phyloP scores from a whole-genome alignment of 192 early-diverging fungal species.

The Coemansia sp. region DNA sequence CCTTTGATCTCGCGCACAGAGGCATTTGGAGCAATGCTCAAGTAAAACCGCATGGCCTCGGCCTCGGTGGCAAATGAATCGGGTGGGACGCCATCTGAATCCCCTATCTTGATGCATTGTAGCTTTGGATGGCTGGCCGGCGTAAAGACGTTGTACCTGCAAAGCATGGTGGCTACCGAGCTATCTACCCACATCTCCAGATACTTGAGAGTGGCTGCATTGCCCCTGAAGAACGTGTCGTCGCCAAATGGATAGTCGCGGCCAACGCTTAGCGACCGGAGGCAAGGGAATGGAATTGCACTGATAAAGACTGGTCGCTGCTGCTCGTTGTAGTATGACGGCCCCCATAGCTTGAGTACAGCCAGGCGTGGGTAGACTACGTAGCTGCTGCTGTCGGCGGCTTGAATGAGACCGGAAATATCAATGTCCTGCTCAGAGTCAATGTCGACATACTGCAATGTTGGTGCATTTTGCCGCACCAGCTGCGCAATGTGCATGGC shows the following conservation, averaged over 20 bases:
- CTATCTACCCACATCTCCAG: not conserved
- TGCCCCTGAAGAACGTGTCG: not conserved
- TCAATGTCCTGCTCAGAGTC: not conserved
- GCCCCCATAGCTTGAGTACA: not conserved
- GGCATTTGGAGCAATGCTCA: not conserved
- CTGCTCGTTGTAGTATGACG: too few species aligned
- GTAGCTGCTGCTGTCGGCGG: not conserved
- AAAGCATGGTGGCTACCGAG: not conserved
- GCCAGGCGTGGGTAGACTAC: not conserved
- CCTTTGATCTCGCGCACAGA: not conserved
- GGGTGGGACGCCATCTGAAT: not conserved
- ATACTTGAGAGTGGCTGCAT: not conserved
- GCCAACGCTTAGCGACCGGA: not conserved
- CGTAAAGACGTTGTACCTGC: not conserved
- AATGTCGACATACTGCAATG: not conserved
- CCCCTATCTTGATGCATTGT: not conserved
- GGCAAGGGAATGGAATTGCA: not conserved
- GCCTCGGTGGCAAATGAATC: not conserved
- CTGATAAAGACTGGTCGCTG: not conserved
- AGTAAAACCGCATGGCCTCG: not conserved
- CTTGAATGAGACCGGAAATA: not conserved
- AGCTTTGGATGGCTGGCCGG: not conserved
- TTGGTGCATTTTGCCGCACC: not conserved
- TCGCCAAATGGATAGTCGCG: not conserved
- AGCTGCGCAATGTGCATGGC: not conserved